These are phyloP conservation scores for Aechmea fasciata DNA, from an alignment of 176 grass and related monocot genomes.

Conservation along the genomic window DNA sequence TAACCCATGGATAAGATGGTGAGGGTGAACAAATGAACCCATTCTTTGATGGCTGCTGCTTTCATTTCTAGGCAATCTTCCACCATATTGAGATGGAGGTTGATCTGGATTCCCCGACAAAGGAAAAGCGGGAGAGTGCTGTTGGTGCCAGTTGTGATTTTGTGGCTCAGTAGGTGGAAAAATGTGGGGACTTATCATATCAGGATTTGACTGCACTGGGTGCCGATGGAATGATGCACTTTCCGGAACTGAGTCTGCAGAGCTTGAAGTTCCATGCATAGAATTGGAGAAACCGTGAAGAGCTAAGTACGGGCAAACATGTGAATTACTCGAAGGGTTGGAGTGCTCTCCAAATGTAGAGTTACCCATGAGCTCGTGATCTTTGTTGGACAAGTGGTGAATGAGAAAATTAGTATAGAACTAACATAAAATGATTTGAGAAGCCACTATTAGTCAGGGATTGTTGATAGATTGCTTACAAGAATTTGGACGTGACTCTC, in stretches of 20 bases:
- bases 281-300: constrained; percentile 57
- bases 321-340: constrained; percentile 54
- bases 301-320: constrained; percentile 63
- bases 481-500: constrained; percentile 41
- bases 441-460: not conserved
- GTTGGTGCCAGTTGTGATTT: constrained; percentile 58
- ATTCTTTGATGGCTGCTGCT: constrained; percentile 47
- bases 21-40: constrained; percentile 61
- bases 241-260: constrained; percentile 40
- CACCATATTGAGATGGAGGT: constrained; percentile 45
- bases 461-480: constrained; percentile 42
- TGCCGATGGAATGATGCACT: constrained; percentile 52
- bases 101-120: constrained; percentile 50
- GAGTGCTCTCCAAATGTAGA: constrained; percentile 45
- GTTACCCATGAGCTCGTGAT: constrained; percentile 34
- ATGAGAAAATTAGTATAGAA: constrained; percentile 20
- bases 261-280: constrained; percentile 45
- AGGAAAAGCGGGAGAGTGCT: constrained; percentile 49
- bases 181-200: constrained; percentile 39
- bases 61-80: constrained; percentile 55
- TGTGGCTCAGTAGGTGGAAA: constrained; percentile 51
- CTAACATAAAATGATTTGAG: constrained; percentile 5
- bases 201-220: constrained; percentile 39
- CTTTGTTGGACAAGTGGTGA: constrained; percentile 29
- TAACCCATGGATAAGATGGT: constrained; percentile 60